Conservation (phyloP, 805 yeast genomes). For the Kurtzmaniella fragi region DNA sequence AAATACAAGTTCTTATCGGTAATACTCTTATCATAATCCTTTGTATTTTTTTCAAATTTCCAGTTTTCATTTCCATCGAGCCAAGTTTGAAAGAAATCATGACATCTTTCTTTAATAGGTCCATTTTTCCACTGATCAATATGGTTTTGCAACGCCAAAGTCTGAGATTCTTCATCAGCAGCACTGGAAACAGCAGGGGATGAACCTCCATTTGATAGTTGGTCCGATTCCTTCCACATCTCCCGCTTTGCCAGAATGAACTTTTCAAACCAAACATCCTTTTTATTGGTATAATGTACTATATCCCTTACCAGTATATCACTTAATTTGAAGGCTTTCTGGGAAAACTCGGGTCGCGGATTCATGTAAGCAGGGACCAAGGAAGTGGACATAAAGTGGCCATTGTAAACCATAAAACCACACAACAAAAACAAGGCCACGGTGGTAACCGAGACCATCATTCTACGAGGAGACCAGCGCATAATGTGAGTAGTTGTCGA, state of each 20-base stretch:
- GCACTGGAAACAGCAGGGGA: too few species aligned
- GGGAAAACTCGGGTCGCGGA: neutral
- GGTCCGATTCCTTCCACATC: neutral
- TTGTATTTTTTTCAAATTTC: slow-evolving; percentile 10
- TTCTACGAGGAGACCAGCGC: neutral
- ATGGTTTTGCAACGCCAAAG: slow-evolving; percentile 1
- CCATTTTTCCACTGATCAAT: slow-evolving; percentile 4
- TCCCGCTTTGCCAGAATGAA: slow-evolving; percentile 7
- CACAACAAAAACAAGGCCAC: neutral
- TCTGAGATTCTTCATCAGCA: too few species aligned
- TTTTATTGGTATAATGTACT: slow-evolving; percentile 22
- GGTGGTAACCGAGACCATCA: neutral
- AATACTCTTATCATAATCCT: slow-evolving; percentile 15
- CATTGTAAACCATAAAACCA: neutral
- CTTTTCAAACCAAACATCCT: slow-evolving; percentile 14
- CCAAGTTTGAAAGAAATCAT: slow-evolving; percentile 18
- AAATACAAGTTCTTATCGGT: slow-evolving; percentile 15
- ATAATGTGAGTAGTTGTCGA: neutral
- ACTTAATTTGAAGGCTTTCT: slow-evolving; percentile 6
- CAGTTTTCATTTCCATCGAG: slow-evolving; percentile 16
- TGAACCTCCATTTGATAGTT: too few species aligned
- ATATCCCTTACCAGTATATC: slow-evolving; percentile 10
- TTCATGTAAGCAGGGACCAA: neutral
- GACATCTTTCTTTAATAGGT: slow-evolving; percentile 19
- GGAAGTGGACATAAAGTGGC: neutral